A percentile compares a stretch with the other conserved stretches of the same genome.
phyloP scores from a whole-genome alignment of 495 filamentous ascomycete genomes.

The Chlorociboria aeruginascens region DNA sequence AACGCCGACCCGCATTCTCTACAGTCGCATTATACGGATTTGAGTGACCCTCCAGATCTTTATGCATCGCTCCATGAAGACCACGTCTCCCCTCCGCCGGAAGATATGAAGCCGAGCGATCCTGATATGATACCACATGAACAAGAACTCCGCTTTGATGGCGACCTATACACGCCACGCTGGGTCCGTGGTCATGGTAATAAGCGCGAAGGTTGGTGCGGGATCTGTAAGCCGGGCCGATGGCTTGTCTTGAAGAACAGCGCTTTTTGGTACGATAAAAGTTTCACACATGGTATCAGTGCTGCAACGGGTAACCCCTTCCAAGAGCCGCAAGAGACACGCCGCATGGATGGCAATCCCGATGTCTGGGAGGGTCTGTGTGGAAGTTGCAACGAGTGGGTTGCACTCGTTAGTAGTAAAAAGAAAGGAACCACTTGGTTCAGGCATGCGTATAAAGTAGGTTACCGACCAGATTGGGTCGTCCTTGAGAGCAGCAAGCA shows the following conservation, averaged over 20 bases:
- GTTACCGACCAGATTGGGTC: constrained; percentile 14
- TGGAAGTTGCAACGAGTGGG: constrained; percentile 67
- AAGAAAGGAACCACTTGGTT: constrained; percentile 84
- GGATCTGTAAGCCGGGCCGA: constrained; percentile 68
- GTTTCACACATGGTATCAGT: constrained; percentile 70
- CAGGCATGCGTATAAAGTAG: constrained; percentile 71
- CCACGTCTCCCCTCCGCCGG: constrained; percentile 52
- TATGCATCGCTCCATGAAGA: constrained; percentile 58
- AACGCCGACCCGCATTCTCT: constrained; percentile 51
- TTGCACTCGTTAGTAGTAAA: constrained; percentile 67
- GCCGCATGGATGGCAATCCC: constrained; percentile 65
- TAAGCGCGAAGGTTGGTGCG: constrained; percentile 77
- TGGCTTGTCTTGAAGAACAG: constrained; percentile 78
- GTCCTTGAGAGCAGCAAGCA: background rate
- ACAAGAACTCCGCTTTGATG: constrained; percentile 66
- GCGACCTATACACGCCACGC: constrained; percentile 64
- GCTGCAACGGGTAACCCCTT: constrained; percentile 64
- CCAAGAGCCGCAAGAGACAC: constrained; percentile 56
- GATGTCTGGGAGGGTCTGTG: constrained; percentile 76
- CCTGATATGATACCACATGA: constrained; percentile 58
- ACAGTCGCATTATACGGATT: constrained; percentile 49
- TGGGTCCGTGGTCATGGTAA: constrained; percentile 74
- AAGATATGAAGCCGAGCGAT: constrained; percentile 65
- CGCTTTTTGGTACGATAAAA: constrained; percentile 81
- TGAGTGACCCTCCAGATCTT: constrained; percentile 58